A percentile compares a stretch with the other conserved stretches of the same genome.
Evolutionary conservation across 768 basidiomycete species (phyloP).

Genomic region (Tubosaeta sp.): DNA sequence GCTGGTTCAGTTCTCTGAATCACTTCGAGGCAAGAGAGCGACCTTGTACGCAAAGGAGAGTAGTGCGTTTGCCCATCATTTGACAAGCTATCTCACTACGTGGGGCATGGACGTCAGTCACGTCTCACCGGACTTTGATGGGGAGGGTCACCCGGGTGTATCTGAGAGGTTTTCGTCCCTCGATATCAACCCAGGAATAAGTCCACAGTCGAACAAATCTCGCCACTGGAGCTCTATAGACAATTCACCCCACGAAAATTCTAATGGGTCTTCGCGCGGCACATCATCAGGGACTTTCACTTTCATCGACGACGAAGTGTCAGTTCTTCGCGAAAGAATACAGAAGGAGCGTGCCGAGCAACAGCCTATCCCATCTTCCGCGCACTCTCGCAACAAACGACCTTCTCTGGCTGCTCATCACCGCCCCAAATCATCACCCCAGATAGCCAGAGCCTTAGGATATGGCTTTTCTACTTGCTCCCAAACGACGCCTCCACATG

Average conservation of each 20-base stretch:
- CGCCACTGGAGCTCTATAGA: constrained; percentile 23
- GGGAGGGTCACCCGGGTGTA: constrained; percentile 34
- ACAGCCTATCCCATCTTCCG: constrained; percentile 32
- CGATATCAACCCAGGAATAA: constrained; percentile 2
- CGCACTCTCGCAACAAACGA: constrained; percentile 50
- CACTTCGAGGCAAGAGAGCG: constrained; percentile 77
- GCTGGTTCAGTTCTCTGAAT: constrained; percentile 74
- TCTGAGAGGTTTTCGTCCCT: constrained; percentile 14
- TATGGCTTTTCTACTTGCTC: constrained; percentile 27
- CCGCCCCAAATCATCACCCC: constrained; percentile 76
- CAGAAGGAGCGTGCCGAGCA: constrained; percentile 60
- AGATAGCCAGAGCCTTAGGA: constrained; percentile 59
- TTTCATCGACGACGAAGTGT: constrained; percentile 90
- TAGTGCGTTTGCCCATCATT: constrained; percentile 86
- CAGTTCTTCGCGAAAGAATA: constrained; percentile 72
- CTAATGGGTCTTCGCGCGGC: constrained; percentile 23
- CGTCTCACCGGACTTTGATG: constrained; percentile 55
- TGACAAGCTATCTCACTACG: constrained; percentile 87
- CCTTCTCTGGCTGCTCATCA: constrained; percentile 66
- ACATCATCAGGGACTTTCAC: constrained; percentile 53
- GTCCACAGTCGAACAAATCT: constrained; percentile 12
- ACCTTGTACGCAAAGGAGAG: constrained; percentile 81
- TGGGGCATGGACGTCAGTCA: constrained; percentile 96
- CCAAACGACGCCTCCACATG: constrained; percentile 31
- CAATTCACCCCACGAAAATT: constrained; percentile 17